Evolutionary conservation across 306 rosid species (phyloP), one percentile per base, ranked within the genome.

Genomic region (Cajanus cajan): DNA sequence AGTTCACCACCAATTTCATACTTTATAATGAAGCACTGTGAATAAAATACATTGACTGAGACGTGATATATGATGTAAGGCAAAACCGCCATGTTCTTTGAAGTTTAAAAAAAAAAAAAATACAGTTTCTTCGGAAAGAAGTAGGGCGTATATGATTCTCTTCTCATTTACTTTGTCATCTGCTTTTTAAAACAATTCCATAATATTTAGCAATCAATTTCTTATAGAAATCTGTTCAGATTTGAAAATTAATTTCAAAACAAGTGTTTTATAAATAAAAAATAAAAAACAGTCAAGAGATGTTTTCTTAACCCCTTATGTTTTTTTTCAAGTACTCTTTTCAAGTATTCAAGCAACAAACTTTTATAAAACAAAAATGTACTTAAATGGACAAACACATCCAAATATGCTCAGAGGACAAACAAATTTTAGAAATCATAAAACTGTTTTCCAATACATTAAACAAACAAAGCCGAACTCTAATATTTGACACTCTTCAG

Each of bases 1-100:
- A n/a, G n/a, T n/a, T 14, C 16, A 31, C 25, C 19, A 44, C 50
- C 52, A 14, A 41, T 71, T 79, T 61, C 52, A 37, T 66, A 79
- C 36, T 69, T 61, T 3, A 16, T 33, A 74, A 58, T 61, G 2
- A 41, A n/a, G 19, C 45, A 43, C 13, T 24, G 52, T 4, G 21
- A 74, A 58, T 45, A 55, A 54, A 14, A 76, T 77, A 65, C 25
- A 50, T 48, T 77, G 51, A 34, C 64, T 65, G 65, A 50, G 54
- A 34, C 10, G 8, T 22, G 47, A 62, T 28, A 28, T 41, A 57
- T 40, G 40, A 57, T 39, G 31, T 15, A 40, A 57, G 57, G 44
- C 31, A 22, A 19, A 52, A 10, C 18, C 34, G 6, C 33, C 16
- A 6, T 10, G 1, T 36, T 51, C 65, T 12, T 16, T 71, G 44